phyloP scores from a whole-genome alignment of 78 protist genomes.

The Polysphondylium violaceum region DNA sequence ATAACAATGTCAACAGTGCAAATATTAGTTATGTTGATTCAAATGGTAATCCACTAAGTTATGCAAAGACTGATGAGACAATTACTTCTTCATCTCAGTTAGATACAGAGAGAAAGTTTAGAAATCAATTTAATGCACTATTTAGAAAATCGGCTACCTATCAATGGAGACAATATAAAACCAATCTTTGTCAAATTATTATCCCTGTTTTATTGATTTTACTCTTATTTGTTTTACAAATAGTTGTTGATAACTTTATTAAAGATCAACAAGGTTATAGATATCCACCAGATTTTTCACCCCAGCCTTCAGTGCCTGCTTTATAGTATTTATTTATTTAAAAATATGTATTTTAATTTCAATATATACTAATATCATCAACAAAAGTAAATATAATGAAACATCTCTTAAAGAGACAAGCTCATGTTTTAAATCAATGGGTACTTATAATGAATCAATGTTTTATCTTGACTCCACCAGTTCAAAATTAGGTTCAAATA shows the following conservation, averaged over 20 bases:
- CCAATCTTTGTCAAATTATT: conserved; percentile 28
- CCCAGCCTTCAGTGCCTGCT: not conserved
- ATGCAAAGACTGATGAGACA: conserved; percentile 22
- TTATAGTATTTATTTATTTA: no score
- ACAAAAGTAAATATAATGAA: not conserved
- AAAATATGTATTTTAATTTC: no score
- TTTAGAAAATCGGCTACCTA: conserved; percentile 45
- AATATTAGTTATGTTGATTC: no score
- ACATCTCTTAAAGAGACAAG: conserved; percentile 5
- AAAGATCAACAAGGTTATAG: conserved; percentile 10
- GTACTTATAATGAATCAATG: not conserved
- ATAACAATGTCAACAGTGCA: no score
- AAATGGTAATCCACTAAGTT: no score
- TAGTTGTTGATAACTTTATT: conserved; percentile 18
- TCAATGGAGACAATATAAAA: conserved; percentile 52
- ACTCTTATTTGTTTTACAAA: conserved; percentile 33
- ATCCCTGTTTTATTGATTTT: conserved; percentile 19
- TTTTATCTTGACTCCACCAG: not conserved
- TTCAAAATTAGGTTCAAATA: not conserved
- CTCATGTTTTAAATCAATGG: conserved; percentile 1
- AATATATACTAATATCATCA: no score
- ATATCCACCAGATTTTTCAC: not conserved
- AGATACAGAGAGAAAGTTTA: conserved; percentile 18
- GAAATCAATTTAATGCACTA: conserved; percentile 43
- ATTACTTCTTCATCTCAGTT: not conserved